phyloP scores from a whole-genome alignment of 2,329 filamentous ascomycete species.

The Fusarium virguliforme region DNA sequence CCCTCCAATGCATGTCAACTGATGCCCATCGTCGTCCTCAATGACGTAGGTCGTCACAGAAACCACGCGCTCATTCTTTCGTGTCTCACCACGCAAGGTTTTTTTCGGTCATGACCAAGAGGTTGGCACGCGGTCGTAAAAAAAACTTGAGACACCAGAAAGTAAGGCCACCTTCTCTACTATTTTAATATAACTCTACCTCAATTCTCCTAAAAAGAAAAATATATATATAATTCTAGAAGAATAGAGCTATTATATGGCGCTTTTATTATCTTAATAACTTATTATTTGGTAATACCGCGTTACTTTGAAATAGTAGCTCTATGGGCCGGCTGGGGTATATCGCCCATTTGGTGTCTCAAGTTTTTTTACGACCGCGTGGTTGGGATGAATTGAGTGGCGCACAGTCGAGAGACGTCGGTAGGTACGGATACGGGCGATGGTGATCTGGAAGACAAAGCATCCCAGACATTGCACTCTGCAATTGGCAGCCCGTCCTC shows the following conservation, averaged over 20 bases:
- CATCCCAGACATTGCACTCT: constrained; percentile 25
- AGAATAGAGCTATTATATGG: no score
- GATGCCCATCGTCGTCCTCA: constrained; percentile 41
- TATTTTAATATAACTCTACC: no score
- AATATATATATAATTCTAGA: no score
- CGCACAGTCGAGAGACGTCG: background rate
- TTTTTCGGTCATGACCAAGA: constrained; percentile 11
- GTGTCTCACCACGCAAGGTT: constrained; percentile 44
- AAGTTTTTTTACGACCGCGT: no score
- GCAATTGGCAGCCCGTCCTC: constrained; percentile 31
- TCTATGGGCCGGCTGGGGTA: no score
- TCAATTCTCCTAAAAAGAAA: no score
- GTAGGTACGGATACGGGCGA: constrained; percentile 4
- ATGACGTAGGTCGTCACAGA: constrained; percentile 51
- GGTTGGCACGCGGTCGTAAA: constrained; percentile 14
- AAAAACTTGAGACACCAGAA: no score
- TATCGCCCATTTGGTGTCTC: no score
- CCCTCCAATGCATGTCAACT: constrained; percentile 28
- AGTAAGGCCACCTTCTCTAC: no score
- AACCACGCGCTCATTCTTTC: constrained; percentile 50
- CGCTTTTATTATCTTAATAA: no score
- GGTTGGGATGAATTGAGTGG: constrained; percentile 21
- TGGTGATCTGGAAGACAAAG: constrained; percentile 4
- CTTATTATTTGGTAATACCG: no score
- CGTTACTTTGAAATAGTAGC: no score